Conservation (phyloP, 1,139 yeast genomes). For the Kurtzmaniella quercitrusa region DNA sequence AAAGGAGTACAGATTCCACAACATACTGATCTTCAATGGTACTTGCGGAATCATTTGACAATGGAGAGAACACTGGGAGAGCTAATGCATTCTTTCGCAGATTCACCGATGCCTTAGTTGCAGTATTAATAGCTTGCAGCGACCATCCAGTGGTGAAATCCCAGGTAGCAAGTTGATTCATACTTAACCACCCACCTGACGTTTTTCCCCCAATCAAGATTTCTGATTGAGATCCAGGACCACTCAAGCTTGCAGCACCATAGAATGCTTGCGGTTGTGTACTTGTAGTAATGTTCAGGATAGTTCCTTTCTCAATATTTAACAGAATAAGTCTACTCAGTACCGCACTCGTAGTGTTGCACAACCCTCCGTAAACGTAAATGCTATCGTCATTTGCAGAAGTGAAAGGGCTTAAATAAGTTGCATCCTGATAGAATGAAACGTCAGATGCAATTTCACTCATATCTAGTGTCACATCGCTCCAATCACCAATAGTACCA, state of each 20-base stretch:
- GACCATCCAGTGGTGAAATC: slow-evolving; percentile 43
- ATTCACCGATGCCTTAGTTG: slow-evolving; percentile 15
- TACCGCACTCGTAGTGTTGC: slow-evolving; percentile 15
- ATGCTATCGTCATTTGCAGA: slow-evolving; percentile 16
- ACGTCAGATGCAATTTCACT: slow-evolving; percentile 24
- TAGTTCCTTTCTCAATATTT: slow-evolving; percentile 18
- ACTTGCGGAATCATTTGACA: slow-evolving; percentile 14
- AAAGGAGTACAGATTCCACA: slow-evolving; percentile 25
- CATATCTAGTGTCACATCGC: slow-evolving; percentile 11
- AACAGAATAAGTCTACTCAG: slow-evolving; percentile 33
- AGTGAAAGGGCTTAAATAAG: slow-evolving; percentile 25
- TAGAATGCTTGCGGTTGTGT: slow-evolving; percentile 42
- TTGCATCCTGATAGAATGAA: slow-evolving; percentile 26
- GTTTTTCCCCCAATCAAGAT: slow-evolving; percentile 41
- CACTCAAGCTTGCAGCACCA: slow-evolving; percentile 38
- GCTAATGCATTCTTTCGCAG: slow-evolving; percentile 28
- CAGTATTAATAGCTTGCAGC: slow-evolving; percentile 19
- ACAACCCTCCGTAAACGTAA: slow-evolving; percentile 39
- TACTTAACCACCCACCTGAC: slow-evolving; percentile 37
- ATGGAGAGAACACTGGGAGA: slow-evolving; percentile 32
- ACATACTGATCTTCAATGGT: slow-evolving; percentile 19
- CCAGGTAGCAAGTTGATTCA: slow-evolving; percentile 48
- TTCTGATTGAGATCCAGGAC: slow-evolving; percentile 37
- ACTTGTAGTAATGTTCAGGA: slow-evolving; percentile 36
- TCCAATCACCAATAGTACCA: slow-evolving; percentile 20